Conservation (phyloP, 306 rosid genomes). For the Gleditsia sinensis region DNA sequence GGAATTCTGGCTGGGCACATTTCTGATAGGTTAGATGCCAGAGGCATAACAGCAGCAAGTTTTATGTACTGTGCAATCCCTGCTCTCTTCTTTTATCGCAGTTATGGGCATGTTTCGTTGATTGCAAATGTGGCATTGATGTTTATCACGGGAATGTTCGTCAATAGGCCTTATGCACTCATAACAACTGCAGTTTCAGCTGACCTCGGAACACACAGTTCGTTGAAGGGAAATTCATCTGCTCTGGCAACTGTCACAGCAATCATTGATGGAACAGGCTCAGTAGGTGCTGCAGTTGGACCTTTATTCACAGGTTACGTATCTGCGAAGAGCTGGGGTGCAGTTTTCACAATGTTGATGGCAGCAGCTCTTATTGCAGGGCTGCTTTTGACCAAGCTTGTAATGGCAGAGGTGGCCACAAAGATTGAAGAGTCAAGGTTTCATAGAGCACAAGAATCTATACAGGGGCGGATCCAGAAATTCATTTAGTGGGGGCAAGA, state of each 20-base stretch:
- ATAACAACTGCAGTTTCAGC: conserved; percentile 96
- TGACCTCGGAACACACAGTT: conserved; percentile 93
- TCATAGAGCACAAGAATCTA: conserved; percentile 36
- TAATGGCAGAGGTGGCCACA: conserved; percentile 68
- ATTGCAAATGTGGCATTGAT: conserved; percentile 55
- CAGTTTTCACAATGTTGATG: conserved; percentile 90
- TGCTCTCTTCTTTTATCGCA: conserved; percentile 78
- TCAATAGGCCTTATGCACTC: conserved; percentile 92
- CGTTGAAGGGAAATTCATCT: conserved; percentile 77
- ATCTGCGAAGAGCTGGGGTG: conserved; percentile 79
- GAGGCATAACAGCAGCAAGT: conserved; percentile 97
- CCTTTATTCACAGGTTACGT: conserved; percentile 86
- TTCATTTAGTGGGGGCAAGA: no score
- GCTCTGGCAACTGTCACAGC: conserved; percentile 95
- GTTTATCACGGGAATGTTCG: conserved; percentile 90
- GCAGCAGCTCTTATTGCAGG: conserved; percentile 85
- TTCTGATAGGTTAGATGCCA: conserved; percentile 75
- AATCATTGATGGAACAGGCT: conserved; percentile 93
- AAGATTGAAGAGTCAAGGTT: conserved; percentile 72
- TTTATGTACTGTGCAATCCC: conserved; percentile 98
- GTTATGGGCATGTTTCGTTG: conserved; percentile 70
- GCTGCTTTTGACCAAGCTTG: conserved; percentile 80
- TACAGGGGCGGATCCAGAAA: no score
- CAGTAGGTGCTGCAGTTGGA: conserved; percentile 93
- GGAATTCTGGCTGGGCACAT: conserved; percentile 95